phyloP scores from a whole-genome alignment of 2,329 filamentous ascomycete species.

The Sphaerostilbella broomeana region DNA sequence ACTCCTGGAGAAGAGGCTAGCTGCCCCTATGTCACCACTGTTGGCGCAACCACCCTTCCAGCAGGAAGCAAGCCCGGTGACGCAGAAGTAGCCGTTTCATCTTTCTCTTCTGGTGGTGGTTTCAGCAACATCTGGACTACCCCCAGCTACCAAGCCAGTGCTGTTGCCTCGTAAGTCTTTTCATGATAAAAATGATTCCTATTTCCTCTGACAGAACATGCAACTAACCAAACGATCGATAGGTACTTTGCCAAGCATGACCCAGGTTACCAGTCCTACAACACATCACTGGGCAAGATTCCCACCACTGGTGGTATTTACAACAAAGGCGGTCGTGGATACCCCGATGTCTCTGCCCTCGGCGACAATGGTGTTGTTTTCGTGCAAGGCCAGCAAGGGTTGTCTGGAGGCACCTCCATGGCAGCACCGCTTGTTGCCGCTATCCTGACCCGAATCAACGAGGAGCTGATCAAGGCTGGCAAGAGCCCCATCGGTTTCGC shows the following conservation, averaged over 20 bases:
- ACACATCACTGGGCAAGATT: slow-evolving; percentile 14
- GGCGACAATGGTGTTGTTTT: slow-evolving; percentile 39
- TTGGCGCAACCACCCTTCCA: slow-evolving; percentile 40
- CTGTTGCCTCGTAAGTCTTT: slow-evolving; percentile 11
- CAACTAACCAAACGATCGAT: not conserved
- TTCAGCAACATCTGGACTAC: slow-evolving; percentile 43
- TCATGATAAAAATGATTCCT: too few relatives aligned
- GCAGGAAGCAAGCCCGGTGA: slow-evolving; percentile 7
- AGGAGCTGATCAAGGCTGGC: slow-evolving; percentile 22
- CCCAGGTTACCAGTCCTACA: slow-evolving; percentile 15
- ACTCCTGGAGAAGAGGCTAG: slow-evolving; percentile 40
- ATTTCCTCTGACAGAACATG: not conserved
- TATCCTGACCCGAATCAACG: slow-evolving; percentile 29
- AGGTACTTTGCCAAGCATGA: slow-evolving; percentile 14
- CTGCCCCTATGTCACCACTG: slow-evolving; percentile 44
- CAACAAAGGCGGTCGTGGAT: slow-evolving; percentile 41
- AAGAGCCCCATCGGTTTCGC: slow-evolving; percentile 27
- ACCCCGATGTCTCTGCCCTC: slow-evolving; percentile 42
- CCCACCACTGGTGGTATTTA: slow-evolving; percentile 25
- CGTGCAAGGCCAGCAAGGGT: slow-evolving; percentile 33
- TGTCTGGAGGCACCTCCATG: slow-evolving; percentile 44
- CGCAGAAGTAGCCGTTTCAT: slow-evolving; percentile 16
- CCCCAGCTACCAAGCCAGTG: slow-evolving; percentile 40
- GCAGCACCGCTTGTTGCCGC: slow-evolving; percentile 29
- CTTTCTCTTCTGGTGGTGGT: slow-evolving; percentile 42